These are phyloP conservation scores for Lactarius quietus DNA, from an alignment of 768 basidiomycete species.

Conservation along the genomic window DNA sequence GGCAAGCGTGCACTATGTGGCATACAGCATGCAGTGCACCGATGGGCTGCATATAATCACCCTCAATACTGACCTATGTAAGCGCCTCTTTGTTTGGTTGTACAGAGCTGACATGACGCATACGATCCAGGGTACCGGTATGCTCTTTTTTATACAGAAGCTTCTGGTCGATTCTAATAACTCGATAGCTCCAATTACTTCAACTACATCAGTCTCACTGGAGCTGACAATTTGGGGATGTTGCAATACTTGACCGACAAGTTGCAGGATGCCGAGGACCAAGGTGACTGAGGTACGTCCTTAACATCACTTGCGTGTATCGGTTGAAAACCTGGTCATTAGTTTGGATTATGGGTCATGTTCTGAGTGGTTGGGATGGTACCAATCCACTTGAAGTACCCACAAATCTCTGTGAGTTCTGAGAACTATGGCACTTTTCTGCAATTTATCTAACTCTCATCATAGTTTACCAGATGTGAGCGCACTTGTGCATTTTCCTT, in stretches of 20 bases:
- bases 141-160: conserved; percentile 14
- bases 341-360: conserved; percentile 56
- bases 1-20: conserved; percentile 67
- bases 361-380: conserved; percentile 68
- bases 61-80: conserved; percentile 75
- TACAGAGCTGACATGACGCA: conserved; percentile 1
- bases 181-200: conserved; percentile 56
- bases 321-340: conserved; percentile 22
- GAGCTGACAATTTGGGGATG: conserved; percentile 71
- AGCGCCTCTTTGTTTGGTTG: conserved; percentile 29
- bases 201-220: conserved; percentile 71
- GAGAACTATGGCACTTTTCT: background rate
- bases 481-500: background rate
- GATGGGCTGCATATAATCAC: conserved; percentile 71
- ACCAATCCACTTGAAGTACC: conserved; percentile 59
- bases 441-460: background rate
- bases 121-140: conserved; percentile 29
- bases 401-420: conserved; percentile 60
- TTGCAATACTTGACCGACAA: conserved; percentile 74
- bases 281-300: conserved; percentile 57
- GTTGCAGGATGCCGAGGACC: conserved; percentile 73
- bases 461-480: conserved; percentile 50
- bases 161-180: background rate
- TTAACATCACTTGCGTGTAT: background rate
- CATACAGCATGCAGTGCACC: conserved; percentile 61